A percentile compares a stretch with the other conserved stretches of the same genome.
phyloP scores from a whole-genome alignment of 495 filamentous ascomycete species.

The Daldinia bambusicola region DNA sequence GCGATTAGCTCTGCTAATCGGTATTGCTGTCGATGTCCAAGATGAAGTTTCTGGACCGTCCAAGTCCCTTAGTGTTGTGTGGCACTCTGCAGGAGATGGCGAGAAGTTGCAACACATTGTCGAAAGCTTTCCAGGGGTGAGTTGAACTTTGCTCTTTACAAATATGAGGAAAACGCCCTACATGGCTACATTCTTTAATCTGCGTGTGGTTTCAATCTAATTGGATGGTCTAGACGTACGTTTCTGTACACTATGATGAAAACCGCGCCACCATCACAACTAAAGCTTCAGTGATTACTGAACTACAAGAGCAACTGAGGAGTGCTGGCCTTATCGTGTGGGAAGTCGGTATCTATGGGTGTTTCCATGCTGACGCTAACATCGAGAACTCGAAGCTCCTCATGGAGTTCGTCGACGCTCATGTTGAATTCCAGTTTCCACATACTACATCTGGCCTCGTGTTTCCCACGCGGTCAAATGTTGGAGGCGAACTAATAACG shows the following conservation, averaged over 20 bases:
- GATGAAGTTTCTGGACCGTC: conserved; percentile 44
- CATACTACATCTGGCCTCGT: conserved; percentile 48
- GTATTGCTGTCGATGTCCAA: conserved; percentile 55
- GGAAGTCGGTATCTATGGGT: conserved; percentile 51
- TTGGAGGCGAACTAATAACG: conserved; percentile 28
- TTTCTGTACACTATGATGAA: conserved; percentile 59
- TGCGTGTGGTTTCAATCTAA: conserved; percentile 11
- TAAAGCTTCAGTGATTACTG: conserved; percentile 34
- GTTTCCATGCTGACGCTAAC: conserved; percentile 51
- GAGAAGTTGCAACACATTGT: conserved; percentile 30
- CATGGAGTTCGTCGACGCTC: conserved; percentile 43
- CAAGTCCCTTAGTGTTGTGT: conserved; percentile 36
- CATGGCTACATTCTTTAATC: background rate
- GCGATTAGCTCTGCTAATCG: conserved; percentile 49
- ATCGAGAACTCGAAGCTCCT: conserved; percentile 17
- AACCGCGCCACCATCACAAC: conserved; percentile 53
- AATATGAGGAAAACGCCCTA: background rate
- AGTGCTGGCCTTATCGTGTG: conserved; percentile 50
- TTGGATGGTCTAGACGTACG: conserved; percentile 50
- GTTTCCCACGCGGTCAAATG: conserved; percentile 42
- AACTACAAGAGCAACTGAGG: conserved; percentile 48
- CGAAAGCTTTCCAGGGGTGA: conserved; percentile 36
- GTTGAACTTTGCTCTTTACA: conserved; percentile 1
- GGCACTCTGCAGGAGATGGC: conserved; percentile 20
- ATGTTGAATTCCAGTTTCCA: conserved; percentile 52